A percentile compares a stretch with the other conserved stretches of the same genome.
Conservation (phyloP, 2,329 filamentous ascomycete species). For the Exophiala sp. region DNA sequence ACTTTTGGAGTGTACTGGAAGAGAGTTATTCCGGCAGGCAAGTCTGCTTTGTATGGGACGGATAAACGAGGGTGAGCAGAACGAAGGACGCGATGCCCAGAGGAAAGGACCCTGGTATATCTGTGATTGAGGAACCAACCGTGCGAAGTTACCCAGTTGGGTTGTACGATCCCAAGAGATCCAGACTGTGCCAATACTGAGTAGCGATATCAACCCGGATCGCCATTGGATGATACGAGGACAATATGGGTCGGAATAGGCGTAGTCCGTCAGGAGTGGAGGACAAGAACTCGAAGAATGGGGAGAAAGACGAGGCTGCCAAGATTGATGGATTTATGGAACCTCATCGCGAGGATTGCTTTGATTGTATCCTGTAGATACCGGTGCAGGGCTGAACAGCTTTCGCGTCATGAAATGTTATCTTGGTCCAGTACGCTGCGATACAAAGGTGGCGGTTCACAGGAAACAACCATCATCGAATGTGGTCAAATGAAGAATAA, state of each 20-base stretch:
- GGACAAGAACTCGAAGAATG: neutral
- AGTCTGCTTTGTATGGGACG: neutral
- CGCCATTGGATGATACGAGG: neutral
- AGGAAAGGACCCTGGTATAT: neutral
- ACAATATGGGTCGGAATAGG: neutral
- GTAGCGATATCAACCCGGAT: neutral
- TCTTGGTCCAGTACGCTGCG: too few species aligned
- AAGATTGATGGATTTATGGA: neutral
- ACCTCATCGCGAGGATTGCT: neutral
- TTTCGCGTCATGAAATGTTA: too few species aligned
- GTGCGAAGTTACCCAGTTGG: too few species aligned
- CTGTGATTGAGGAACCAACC: too few species aligned
- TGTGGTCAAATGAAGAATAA: too few species aligned
- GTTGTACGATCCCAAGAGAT: neutral
- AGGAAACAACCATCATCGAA: too few species aligned
- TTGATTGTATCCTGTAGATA: too few species aligned
- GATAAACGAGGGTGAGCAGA: neutral
- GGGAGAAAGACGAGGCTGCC: neutral
- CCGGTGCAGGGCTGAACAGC: too few species aligned
- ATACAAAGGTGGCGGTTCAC: too few species aligned
- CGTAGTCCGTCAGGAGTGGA: neutral
- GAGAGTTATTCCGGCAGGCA: neutral
- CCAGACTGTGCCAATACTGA: neutral
- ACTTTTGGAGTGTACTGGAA: neutral
- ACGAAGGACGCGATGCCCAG: neutral